These are phyloP conservation scores for Tricholoma flavovirens DNA, from an alignment of 768 basidiomycete genomes.

Conservation along the genomic window DNA sequence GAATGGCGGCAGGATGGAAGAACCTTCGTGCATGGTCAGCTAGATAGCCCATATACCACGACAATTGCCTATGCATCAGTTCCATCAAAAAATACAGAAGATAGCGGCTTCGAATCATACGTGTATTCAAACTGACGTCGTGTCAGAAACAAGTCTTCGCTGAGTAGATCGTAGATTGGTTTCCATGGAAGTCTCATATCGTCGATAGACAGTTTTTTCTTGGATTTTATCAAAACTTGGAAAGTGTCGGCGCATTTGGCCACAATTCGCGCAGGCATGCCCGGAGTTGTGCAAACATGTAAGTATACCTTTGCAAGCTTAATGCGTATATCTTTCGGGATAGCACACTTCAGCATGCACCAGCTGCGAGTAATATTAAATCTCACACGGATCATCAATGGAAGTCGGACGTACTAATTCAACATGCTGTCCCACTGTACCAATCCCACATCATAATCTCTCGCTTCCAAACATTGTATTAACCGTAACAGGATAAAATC, in stretches of 20 bases:
- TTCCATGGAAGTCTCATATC: conserved; percentile 82
- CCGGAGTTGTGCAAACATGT: conserved; percentile 68
- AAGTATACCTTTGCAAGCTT: conserved; percentile 74
- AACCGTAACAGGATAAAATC: conserved; percentile 68
- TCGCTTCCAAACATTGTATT: conserved; percentile 68
- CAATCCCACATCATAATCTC: conserved; percentile 78
- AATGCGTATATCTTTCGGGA: conserved; percentile 75
- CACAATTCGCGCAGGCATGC: conserved; percentile 65
- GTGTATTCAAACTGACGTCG: conserved; percentile 76
- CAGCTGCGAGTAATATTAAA: conserved; percentile 43
- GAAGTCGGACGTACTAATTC: conserved; percentile 47
- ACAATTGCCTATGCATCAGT: conserved; percentile 46
- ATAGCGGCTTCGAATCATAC: conserved; percentile 30
- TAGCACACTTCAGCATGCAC: conserved; percentile 80
- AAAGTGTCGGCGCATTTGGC: conserved; percentile 63
- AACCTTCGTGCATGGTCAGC: conserved; percentile 68
- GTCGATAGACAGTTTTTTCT: conserved; percentile 69
- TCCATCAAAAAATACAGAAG: conserved; percentile 7
- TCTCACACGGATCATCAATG: conserved; percentile 4
- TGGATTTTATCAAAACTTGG: conserved; percentile 53
- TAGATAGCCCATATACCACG: conserved; percentile 72
- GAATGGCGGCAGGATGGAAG: conserved; percentile 83
- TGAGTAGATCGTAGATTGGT: conserved; percentile 67
- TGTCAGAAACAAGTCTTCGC: conserved; percentile 69
- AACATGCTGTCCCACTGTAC: conserved; percentile 78